Base-by-base conservation (phyloP, 306 rosid genomes). In the Corylus americana region DNA sequence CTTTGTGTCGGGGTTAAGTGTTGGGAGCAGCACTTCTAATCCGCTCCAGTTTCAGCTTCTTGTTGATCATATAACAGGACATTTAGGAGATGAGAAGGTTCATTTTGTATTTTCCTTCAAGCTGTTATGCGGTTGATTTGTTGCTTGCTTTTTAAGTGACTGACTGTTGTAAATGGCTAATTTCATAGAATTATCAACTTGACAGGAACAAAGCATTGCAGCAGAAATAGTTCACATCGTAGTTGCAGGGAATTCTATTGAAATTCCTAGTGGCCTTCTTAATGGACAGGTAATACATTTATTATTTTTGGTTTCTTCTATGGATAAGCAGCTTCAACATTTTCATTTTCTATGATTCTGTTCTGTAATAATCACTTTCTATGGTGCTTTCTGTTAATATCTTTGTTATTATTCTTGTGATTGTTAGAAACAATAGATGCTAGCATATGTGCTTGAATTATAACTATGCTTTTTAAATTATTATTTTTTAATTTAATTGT, bases 21-120 rank as follows among this genome's bases (percentile, higher is more conserved):
- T 91, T 83, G 98, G 98, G 81, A 90, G 93, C 83, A 82, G 91
- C 88, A 76, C 51, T 81, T 86, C 87, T 68, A 92, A 92, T 82
- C 98, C 98, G 76, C 98, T 95, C 58, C 95, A 87, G 76, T 85
- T 92, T 83, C 98, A 92, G 93, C 98, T 95, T 83, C 90, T 92
- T 76, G 83, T 95, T 79, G 98, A 95, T 82, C 97, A 95, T 84
- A 90, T 95, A 73, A 95, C 98, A 11, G 98, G 98, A 50, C 97
- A 95, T 84, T 87, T 95, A 86, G 98, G 98, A 81, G 98, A 95
- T 83, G 94, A 89, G 85, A 87, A 89, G 96, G 97, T 94, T 83
- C 37, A 20, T 49, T 69, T 55, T 74, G 20, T 83, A 71, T 76
- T 78, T 77, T 69, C 78, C 86, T 62, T 74, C n/a, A 64, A 51